Percentiles rank a stretch among this genome's conserved stretches.
Conservation (phyloP, 2,329 filamentous ascomycete genomes). For the Teratosphaeria epicoccoides region DNA sequence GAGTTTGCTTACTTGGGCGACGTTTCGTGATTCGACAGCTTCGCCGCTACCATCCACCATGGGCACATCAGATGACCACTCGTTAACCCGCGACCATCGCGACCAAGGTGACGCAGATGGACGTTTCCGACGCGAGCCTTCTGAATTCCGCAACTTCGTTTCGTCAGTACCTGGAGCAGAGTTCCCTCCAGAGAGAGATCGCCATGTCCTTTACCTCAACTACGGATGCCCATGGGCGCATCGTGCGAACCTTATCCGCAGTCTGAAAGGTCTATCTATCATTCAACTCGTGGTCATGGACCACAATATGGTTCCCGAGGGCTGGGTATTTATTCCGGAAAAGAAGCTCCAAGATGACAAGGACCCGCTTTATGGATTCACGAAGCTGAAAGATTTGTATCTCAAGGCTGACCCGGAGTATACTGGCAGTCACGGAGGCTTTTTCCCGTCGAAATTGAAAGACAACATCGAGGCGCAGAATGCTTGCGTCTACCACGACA, state of each 20-base stretch:
- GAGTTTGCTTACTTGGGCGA: no score
- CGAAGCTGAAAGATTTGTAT: slow-evolving; percentile 62
- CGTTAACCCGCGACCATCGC: background rate
- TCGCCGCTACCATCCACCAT: background rate
- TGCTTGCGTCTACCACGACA: slow-evolving; percentile 62
- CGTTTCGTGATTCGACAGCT: no score
- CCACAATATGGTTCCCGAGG: slow-evolving; percentile 33
- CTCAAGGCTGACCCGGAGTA: slow-evolving; percentile 58
- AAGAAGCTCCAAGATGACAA: slow-evolving; percentile 43
- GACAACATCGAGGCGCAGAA: slow-evolving; percentile 64
- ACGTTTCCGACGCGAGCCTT: slow-evolving; percentile 43
- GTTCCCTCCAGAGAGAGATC: slow-evolving; percentile 49
- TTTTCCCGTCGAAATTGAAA: slow-evolving; percentile 57
- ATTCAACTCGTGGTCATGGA: slow-evolving; percentile 40
- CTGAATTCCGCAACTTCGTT: slow-evolving; percentile 46
- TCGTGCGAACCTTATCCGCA: slow-evolving; percentile 37
- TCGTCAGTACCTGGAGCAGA: slow-evolving; percentile 40
- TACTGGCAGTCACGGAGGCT: no score
- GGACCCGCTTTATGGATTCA: slow-evolving; percentile 55
- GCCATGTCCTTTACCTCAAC: slow-evolving; percentile 52
- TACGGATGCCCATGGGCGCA: slow-evolving; percentile 55
- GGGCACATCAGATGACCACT: background rate
- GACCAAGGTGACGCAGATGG: slow-evolving; percentile 34
- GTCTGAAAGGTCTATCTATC: slow-evolving; percentile 41
- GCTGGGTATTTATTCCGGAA: slow-evolving; percentile 61